Evolutionary conservation across 108 stramenopile species (phyloP).

Genomic region (Fistulifera solaris): DNA sequence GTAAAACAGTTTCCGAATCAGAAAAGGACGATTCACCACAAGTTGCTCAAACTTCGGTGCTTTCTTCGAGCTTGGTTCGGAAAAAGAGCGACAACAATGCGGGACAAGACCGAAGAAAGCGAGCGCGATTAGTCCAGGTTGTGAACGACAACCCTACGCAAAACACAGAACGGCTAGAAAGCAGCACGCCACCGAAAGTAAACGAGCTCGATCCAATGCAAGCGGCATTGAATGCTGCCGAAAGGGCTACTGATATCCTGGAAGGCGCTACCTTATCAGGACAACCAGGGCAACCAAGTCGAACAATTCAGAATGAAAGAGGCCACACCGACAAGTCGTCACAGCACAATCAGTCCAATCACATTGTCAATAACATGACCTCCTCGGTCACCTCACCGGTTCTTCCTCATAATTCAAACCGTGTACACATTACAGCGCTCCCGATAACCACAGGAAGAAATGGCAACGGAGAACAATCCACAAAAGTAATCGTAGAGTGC

Average conservation of each 20-base stretch:
- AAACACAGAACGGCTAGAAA: constrained; percentile 11
- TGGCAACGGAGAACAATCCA: not conserved
- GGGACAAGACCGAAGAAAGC: constrained; percentile 37
- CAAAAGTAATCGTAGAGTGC: constrained; percentile 47
- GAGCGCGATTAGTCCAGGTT: constrained; percentile 49
- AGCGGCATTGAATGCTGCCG: constrained; percentile 46
- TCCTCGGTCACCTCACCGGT: constrained; percentile 4
- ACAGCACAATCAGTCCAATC: constrained; percentile 52
- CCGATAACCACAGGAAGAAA: constrained; percentile 6
- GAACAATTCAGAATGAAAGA: constrained; percentile 7
- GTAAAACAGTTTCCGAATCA: not conserved
- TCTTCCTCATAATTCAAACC: constrained; percentile 41
- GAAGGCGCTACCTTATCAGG: constrained; percentile 4
- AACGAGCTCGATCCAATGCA: constrained; percentile 35
- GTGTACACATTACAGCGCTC: constrained; percentile 54
- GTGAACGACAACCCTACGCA: constrained; percentile 13
- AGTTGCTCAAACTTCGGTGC: too few species aligned
- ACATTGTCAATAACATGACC: constrained; percentile 14
- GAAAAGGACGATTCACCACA: not conserved
- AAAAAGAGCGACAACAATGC: constrained; percentile 13
- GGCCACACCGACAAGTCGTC: constrained; percentile 37
- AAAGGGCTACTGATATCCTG: constrained; percentile 25
- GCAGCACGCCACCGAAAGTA: not conserved
- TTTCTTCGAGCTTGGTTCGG: not conserved
- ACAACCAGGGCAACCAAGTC: not conserved